Percentiles rank a stretch among this genome's conserved stretches.
Evolutionary conservation across 352 stramenopile genomes (phyloP).

Genomic region (Globisporangium parvum): DNA sequence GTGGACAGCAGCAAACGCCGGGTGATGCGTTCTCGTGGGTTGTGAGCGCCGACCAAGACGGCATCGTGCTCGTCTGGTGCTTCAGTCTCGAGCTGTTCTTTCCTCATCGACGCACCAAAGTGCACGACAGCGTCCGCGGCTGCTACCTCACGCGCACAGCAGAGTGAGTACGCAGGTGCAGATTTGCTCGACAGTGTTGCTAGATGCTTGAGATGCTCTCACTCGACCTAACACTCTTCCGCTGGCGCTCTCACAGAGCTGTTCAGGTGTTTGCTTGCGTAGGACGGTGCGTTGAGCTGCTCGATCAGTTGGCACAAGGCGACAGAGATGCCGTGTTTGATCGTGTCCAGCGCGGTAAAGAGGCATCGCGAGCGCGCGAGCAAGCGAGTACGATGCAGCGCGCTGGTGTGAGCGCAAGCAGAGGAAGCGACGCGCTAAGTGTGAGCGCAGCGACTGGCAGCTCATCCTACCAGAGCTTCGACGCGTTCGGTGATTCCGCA

Average conservation of each 20-base stretch:
- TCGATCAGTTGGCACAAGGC: slow-evolving; percentile 21
- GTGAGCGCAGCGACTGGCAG: background rate
- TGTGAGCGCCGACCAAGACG: slow-evolving; percentile 40
- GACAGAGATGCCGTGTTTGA: slow-evolving; percentile 22
- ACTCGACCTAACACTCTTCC: background rate
- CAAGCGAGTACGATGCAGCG: slow-evolving; percentile 1
- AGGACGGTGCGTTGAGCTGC: slow-evolving; percentile 22
- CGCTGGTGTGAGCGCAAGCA: background rate
- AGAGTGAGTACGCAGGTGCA: slow-evolving; percentile 3
- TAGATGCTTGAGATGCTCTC: background rate
- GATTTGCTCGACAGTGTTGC: background rate
- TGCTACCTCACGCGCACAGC: slow-evolving; percentile 18
- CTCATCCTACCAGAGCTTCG: background rate
- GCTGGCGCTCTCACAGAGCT: slow-evolving; percentile 7
- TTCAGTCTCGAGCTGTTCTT: slow-evolving; percentile 49
- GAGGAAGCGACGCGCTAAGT: background rate
- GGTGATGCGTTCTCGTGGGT: slow-evolving; percentile 46
- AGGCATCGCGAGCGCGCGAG: slow-evolving; percentile 17
- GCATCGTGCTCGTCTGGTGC: slow-evolving; percentile 44
- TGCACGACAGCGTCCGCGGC: slow-evolving; percentile 30
- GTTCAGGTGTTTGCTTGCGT: slow-evolving; percentile 26
- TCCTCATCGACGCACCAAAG: slow-evolving; percentile 37
- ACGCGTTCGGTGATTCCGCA: slow-evolving; percentile 7
- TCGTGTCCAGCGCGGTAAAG: slow-evolving; percentile 18
- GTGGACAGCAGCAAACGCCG: slow-evolving; percentile 4